Evolutionary conservation across 768 basidiomycete species (phyloP), one percentile per base, ranked within the genome.

Genomic region (Mrakia blollopis): DNA sequence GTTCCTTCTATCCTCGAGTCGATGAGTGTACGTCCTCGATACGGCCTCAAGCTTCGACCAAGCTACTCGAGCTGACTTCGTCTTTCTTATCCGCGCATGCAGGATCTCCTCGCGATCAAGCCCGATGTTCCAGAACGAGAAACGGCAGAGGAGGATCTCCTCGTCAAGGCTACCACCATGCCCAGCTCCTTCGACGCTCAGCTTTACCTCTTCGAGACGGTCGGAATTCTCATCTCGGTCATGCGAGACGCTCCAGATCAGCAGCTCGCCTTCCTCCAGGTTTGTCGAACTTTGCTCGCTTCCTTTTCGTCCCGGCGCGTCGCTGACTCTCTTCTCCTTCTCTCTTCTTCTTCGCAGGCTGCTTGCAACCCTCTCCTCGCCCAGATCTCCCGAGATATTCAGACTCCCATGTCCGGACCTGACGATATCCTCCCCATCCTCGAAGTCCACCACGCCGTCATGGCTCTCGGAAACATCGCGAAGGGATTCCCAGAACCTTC

Each of bases 401-500:
- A 87, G 67, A 86, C 86, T 68, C 86, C 84, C 71, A 84, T 86
- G 39, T 88, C 89, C 79, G 88, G 88, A 13, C 83, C 87, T 4
- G 86, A 88, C 65, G 91, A 94, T 79, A 84, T 92, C 9, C 83
- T 91, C 62, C 88, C 92, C n/a, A 89, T 97, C 80, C 86, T 98
- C 74, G 89, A 89, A 81, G 89, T 94, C 11, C 97, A 98, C 80
- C 95, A 98, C 84, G 87, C 90, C 80, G 91, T 98, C 82, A 91
- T 96, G 90, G 94, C 96, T 3, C 86, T 98, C 30, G 96, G 96
- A 18, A 93, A 92, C 80, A 89, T 98, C 74, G 92, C 94, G 50
- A 97, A 97, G 84, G 97, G 97, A 18, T 98, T 98, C 84, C 97
- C 97, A 0, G 93, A 94, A 82, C 91, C 91, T 81, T 91, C 92